Evolutionary conservation across 805 yeast species (phyloP).

Genomic region (Candida tibetensis): DNA sequence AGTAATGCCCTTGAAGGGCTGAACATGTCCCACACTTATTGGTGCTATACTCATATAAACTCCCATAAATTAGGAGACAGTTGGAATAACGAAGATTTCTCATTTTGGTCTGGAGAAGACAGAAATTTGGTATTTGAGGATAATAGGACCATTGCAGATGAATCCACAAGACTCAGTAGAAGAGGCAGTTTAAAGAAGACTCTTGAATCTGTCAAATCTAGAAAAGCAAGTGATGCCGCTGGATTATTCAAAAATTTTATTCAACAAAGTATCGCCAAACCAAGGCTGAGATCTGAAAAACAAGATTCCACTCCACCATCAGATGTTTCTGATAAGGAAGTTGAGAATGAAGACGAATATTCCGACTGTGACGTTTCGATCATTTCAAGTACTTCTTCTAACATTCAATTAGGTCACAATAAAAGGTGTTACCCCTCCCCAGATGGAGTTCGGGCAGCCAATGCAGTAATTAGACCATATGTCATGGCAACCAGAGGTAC

Average conservation of each 20-base stretch:
- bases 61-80: conserved; percentile 83
- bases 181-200: conserved; percentile 8
- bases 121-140: conserved; percentile 23
- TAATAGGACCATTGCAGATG: conserved; percentile 2
- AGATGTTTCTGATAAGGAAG: conserved; percentile 1
- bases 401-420: conserved; percentile 23
- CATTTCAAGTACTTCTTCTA: conserved; percentile 23
- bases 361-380: conserved; percentile 21
- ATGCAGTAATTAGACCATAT: conserved; percentile 76
- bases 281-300: not conserved
- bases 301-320: not conserved
- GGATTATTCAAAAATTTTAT: conserved; percentile 1
- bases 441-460: conserved; percentile 71
- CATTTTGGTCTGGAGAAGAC: conserved; percentile 77
- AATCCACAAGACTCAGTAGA: conserved; percentile 5
- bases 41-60: conserved; percentile 80
- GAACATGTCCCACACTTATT: conserved; percentile 69
- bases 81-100: conserved; percentile 94
- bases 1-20: conserved; percentile 75
- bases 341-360: conserved; percentile 11
- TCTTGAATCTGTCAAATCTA: conserved; percentile 1
- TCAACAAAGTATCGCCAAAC: not conserved
- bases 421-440: conserved; percentile 40
- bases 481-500: conserved; percentile 64
- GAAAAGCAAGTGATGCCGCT: conserved; percentile 6